Percentiles rank a stretch among this genome's conserved stretches.
phyloP scores from a whole-genome alignment of 2,329 filamentous ascomycete species.

The Pseudofabraea citricarpa region DNA sequence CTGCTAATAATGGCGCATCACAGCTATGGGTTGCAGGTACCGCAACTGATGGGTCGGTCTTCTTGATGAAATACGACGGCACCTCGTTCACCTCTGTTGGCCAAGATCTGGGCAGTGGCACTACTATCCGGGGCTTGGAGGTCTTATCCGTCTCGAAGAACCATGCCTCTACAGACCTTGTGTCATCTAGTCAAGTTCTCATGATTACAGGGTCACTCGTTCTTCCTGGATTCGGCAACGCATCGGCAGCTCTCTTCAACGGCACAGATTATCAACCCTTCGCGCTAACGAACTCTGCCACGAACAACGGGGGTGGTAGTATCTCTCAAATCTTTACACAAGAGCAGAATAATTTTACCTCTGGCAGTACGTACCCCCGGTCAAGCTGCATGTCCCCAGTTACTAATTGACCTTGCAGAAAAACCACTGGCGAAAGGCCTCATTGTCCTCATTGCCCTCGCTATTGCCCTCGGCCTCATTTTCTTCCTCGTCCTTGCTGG shows the following conservation, averaged over 20 bases:
- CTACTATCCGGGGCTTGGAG: conserved; percentile 74
- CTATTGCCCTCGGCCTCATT: conserved; percentile 71
- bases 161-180: conserved; percentile 59
- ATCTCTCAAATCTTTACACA: conserved; percentile 81
- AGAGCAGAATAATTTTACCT: conserved; percentile 69
- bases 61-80: conserved; percentile 79
- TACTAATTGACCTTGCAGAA: conserved; percentile 34
- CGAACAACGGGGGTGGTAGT: conserved; percentile 64
- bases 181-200: conserved; percentile 66
- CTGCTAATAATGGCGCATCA: conserved; percentile 66
- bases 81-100: conserved; percentile 63
- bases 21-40: conserved; percentile 81
- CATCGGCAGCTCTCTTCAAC: conserved; percentile 84
- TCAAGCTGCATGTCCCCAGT: too few species aligned
- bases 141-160: conserved; percentile 66
- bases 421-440: conserved; percentile 66
- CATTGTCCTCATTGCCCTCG: conserved; percentile 75
- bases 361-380: conserved; percentile 46
- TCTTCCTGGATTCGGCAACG: conserved; percentile 71
- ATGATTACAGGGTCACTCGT: conserved; percentile 81
- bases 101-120: conserved; percentile 57
- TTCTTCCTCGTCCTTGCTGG: conserved; percentile 73
- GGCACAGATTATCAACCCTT: conserved; percentile 76
- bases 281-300: conserved; percentile 66
- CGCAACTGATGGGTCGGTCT: conserved; percentile 62